A percentile compares a stretch with the other conserved stretches of the same genome.
phyloP scores from a whole-genome alignment of 805 yeast genomes.

The Kuraishia piskuri region DNA sequence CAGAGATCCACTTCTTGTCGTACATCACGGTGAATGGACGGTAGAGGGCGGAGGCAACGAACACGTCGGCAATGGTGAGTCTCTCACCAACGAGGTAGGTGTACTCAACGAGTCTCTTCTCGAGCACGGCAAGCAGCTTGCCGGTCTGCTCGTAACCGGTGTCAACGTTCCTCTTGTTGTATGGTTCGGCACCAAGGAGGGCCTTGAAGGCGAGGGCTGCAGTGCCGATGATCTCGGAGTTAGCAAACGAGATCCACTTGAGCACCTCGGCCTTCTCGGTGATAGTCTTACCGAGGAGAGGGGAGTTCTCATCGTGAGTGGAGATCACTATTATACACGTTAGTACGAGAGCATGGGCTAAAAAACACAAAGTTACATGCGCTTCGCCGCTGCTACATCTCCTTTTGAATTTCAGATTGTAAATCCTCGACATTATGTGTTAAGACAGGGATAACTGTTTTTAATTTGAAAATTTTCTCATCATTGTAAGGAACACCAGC shows the following conservation, averaged over 20 bases:
- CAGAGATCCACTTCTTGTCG: conserved; percentile 42
- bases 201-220: conserved; percentile 47
- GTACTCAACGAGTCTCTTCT: conserved; percentile 29
- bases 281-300: conserved; percentile 46
- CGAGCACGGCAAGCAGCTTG: conserved; percentile 12
- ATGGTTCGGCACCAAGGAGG: conserved; percentile 56
- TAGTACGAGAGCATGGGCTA: conserved; percentile 35
- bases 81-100: conserved; percentile 41
- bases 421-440: conserved; percentile 63
- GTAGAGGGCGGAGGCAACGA: conserved; percentile 30
- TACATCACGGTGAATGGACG: conserved; percentile 39
- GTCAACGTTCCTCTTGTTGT: conserved; percentile 58
- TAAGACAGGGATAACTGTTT: conserved; percentile 87
- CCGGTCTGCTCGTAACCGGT: conserved; percentile 8
- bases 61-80: conserved; percentile 35
- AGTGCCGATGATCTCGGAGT: conserved; percentile 50
- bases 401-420: conserved; percentile 28
- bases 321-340: conserved; percentile 27
- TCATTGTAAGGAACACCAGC: conserved; percentile 28
- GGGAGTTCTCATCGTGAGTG: not conserved
- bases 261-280: conserved; percentile 58
- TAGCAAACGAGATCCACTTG: conserved; percentile 72
- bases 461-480: conserved; percentile 40
- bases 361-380: too few relatives aligned
- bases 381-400: not conserved